Evolutionary conservation across 352 stramenopile species (phyloP).

Genomic region (Phytophthora niederhauseri): DNA sequence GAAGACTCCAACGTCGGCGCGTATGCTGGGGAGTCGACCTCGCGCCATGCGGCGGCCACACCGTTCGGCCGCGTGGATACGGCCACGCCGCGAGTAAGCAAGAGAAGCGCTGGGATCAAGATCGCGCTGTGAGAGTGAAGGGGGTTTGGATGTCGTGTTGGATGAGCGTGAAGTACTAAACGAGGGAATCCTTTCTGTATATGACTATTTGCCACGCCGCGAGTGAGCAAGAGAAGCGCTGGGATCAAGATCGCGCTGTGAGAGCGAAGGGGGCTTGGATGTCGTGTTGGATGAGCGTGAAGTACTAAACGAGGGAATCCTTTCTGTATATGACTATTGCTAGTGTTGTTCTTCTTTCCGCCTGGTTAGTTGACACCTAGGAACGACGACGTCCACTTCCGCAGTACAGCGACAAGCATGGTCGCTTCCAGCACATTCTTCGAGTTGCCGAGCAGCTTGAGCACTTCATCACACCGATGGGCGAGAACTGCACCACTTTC

Average conservation of each 20-base stretch:
- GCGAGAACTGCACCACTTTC: conserved; percentile 7
- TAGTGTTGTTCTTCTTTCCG: too few relatives aligned
- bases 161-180: background rate
- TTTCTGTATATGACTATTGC: too few relatives aligned
- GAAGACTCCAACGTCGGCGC: conserved; percentile 8
- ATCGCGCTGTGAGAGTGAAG: background rate
- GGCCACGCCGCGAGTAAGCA: background rate
- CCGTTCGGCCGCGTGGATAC: background rate
- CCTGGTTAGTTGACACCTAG: background rate
- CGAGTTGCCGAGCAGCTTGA: conserved; percentile 54
- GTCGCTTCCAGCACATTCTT: conserved; percentile 63
- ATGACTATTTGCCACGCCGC: conserved; percentile 3
- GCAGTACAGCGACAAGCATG: conserved; percentile 47
- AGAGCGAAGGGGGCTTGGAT: background rate
- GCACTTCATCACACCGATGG: conserved; percentile 51
- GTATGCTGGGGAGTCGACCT: conserved; percentile 16
- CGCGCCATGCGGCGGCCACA: conserved; percentile 5
- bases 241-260: background rate
- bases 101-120: conserved; percentile 1
- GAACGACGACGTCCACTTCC: conserved; percentile 42
- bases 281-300: background rate
- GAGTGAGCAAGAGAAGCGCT: background rate
- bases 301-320: background rate
- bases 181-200: background rate
- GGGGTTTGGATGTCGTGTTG: background rate